Base-by-base conservation (phyloP, 2,329 filamentous ascomycete genomes). In the Ceratocystis albifundus region DNA sequence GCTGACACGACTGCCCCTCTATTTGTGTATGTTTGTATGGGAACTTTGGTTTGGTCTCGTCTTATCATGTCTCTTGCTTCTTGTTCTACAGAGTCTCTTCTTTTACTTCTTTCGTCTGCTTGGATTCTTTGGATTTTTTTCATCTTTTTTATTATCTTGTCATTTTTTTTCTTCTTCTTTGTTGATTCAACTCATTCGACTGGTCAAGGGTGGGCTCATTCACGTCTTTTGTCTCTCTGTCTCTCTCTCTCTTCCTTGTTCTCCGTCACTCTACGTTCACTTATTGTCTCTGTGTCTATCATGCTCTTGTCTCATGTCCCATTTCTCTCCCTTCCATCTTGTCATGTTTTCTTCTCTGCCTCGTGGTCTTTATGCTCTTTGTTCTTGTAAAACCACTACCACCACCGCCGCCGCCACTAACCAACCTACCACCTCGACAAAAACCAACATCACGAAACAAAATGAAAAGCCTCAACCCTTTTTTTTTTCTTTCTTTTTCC, bases 121-220 rank as follows among this genome's bases (percentile, higher is more conserved):
- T 53, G 48, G 48, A 25, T 53, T 50, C n/a, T 53, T 53, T 12
- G 20, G 20, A 12, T 28, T 17, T 65, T 65, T 17, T 64, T 36
- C 25, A 20, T 61, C 57, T 61, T 36, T 61, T n/a, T 15, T 22
- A 36, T 61, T 46, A 8, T n/a, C 30, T 62, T 12, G 36, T 57
- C 22, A 20, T 30, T 50, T 32, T 20, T 6, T 53, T 57, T 30
- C 36, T 32, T 20, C 3, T 53, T 57, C 17, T 57, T 59, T 57
- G 3, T 32, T 28, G 25, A 28, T 30, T 17, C 8, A 59, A 59
- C 53, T 15, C 10, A 7, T n/a, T 25, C 12, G 28, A 30, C 53
- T 22, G 6, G 17, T 50, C 20, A 3, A n/a, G 46, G 17, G 32
- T 20, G 25, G 28, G 25, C 22, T n/a, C 28, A 30, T 59, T 59